Conservation (phyloP, 164 flowering plant species). For the Kalanchoe fedtschenkoi region DNA sequence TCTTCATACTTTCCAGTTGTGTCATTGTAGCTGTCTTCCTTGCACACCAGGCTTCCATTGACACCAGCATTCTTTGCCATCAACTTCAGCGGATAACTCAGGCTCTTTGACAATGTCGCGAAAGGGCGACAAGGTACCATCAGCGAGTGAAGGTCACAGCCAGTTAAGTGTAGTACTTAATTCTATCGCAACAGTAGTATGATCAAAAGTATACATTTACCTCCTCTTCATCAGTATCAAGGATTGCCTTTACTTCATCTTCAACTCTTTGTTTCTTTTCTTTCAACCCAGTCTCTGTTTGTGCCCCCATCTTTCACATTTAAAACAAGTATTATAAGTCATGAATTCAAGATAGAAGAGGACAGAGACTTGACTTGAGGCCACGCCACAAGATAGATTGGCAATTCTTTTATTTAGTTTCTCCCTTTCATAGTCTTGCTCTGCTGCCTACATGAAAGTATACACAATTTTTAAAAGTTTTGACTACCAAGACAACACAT, state of each 20-base stretch:
- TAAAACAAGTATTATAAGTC: no score
- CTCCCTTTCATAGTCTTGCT: conserved; percentile 90
- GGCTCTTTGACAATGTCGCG: conserved; percentile 66
- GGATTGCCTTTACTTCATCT: conserved; percentile 77
- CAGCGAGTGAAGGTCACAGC: no score
- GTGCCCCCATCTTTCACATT: conserved; percentile 76
- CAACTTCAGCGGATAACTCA: conserved; percentile 81
- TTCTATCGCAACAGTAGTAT: no score
- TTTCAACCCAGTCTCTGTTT: conserved; percentile 91
- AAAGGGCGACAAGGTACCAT: neutral
- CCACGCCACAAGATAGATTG: conserved; percentile 93
- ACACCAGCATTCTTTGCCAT: conserved; percentile 97
- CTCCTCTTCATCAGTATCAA: conserved; percentile 85
- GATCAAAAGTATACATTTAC: conserved; percentile 25
- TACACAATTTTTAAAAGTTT: neutral
- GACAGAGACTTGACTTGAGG: no score
- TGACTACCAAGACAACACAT: neutral
- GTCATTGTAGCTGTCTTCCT: conserved; percentile 93
- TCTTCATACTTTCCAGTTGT: conserved; percentile 90
- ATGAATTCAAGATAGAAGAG: no score
- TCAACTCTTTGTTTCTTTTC: conserved; percentile 94
- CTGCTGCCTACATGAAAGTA: conserved; percentile 48
- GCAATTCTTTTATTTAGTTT: conserved; percentile 94
- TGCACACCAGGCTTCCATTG: conserved; percentile 98
- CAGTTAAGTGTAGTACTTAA: neutral